These are phyloP conservation scores for Scleromitrula shiraiana DNA, from an alignment of 2,329 filamentous ascomycete genomes.

Conservation along the genomic window DNA sequence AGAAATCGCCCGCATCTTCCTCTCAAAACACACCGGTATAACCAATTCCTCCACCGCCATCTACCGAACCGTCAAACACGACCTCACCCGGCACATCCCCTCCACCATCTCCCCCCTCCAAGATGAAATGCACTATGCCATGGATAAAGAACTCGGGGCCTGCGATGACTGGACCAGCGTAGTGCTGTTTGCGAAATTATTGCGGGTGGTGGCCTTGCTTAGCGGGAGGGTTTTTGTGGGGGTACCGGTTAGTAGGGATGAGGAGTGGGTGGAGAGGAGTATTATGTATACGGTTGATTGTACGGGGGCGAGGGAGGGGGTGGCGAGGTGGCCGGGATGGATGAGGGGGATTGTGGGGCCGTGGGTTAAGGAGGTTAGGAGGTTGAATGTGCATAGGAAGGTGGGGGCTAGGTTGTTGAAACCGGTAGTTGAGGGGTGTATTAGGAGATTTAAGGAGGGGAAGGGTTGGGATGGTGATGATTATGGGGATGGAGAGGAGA, in stretches of 20 bases:
- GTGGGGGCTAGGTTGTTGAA: neutral
- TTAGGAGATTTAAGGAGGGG: neutral
- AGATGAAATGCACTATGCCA: conserved; percentile 20
- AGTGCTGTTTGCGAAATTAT: neutral
- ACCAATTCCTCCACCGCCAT: neutral
- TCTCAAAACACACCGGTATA: neutral
- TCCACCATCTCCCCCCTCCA: conserved; percentile 16
- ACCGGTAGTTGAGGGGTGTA: neutral
- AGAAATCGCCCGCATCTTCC: neutral
- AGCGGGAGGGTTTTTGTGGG: conserved; percentile 9
- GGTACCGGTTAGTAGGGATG: neutral
- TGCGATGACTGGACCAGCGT: conserved; percentile 19
- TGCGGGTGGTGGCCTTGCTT: neutral
- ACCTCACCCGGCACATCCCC: conserved; percentile 21
- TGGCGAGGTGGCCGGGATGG: neutral
- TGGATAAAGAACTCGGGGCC: conserved; percentile 19
- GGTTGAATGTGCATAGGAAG: neutral
- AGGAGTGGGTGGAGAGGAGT: neutral
- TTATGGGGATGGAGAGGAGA: neutral
- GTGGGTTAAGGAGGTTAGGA: neutral
- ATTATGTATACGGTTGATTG: neutral
- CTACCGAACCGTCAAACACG: conserved; percentile 16
- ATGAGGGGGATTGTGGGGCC: neutral
- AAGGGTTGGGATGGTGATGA: neutral
- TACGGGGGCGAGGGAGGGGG: neutral